A percentile compares a stretch with the other conserved stretches of the same genome.
Conservation (phyloP, 1,284 basidiomycete species). For the Gastroboletus turbinatus region DNA sequence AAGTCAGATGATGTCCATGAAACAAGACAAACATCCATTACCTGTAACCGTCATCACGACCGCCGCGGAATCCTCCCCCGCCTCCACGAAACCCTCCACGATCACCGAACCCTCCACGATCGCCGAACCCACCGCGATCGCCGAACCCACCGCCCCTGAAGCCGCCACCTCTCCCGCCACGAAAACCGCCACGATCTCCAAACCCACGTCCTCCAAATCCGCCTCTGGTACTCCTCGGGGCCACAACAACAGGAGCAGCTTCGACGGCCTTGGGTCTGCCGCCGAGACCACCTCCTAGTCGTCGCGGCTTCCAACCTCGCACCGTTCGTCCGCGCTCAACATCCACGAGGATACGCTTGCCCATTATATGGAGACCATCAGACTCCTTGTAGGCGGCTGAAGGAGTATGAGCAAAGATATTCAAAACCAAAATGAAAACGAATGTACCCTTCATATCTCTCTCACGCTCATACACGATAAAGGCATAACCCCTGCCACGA, state of each 20-base stretch:
- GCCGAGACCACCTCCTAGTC: conserved; percentile 93
- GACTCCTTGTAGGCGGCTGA: conserved; percentile 98
- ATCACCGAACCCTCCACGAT: conserved; percentile 39
- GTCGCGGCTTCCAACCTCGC: conserved; percentile 96
- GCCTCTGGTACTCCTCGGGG: conserved; percentile 35
- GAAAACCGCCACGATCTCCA: conserved; percentile 45
- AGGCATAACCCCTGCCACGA: conserved; percentile 91
- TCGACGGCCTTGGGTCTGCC: conserved; percentile 88
- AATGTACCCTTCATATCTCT: conserved; percentile 94
- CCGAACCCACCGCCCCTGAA: conserved; percentile 41
- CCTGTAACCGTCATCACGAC: conserved; percentile 56
- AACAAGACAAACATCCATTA: conserved; percentile 30
- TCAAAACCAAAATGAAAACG: conserved; percentile 16
- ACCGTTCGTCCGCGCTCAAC: conserved; percentile 98
- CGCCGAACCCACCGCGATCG: conserved; percentile 35
- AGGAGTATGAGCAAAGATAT: conserved; percentile 14
- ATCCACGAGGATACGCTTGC: conserved; percentile 93
- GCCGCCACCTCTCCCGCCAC: conserved; percentile 42
- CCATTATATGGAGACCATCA: conserved; percentile 95
- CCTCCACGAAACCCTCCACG: conserved; percentile 39
- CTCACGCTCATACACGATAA: conserved; percentile 96
- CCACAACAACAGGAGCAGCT: conserved; percentile 41
- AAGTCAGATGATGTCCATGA: conserved; percentile 21
- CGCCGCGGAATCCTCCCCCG: conserved; percentile 39
- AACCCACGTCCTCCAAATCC: conserved; percentile 47